Base-by-base conservation (phyloP, 768 basidiomycete species). In the Mycena venus region DNA sequence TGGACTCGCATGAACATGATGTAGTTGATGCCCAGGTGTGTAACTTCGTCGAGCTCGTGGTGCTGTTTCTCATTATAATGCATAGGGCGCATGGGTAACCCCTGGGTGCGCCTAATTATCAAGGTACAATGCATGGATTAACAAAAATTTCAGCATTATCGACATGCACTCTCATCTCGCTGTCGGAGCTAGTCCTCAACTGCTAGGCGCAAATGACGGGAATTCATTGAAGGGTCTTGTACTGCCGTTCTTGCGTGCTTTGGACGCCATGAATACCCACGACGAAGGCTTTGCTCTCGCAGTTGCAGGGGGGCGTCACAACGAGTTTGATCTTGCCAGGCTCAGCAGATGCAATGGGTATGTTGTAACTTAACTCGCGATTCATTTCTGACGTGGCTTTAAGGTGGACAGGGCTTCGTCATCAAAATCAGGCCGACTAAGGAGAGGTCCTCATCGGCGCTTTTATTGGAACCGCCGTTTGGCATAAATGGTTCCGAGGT, bases 391-490 rank as follows among this genome's bases (percentile, higher is more conserved):
- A 73, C 27, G 70, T 12, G 7, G 14, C 17, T 74, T 17, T 64
- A 72, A 88, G 94, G 94, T 61, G 95, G 95, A 12, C 95, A 96
- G 80, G 95, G 94, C 0, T 97, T 96, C 79, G 88, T 91, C 60
- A 91, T 97, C 78, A 97, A 97, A 82, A 83, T 94, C 21, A 88
- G 96, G 44, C 89, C 90, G 69, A 96, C 95, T 0, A 75, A 85
- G 23, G 94, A 95, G 75, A 89, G 92, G 36, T 92, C 94, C 0
- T 88, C 94, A 4, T 89, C 91, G 17, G 91, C 93, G 4, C 92
- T 95, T 91, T 83, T 95, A 7, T 84, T 97, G 27, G 96, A 97
- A 75, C 92, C 95, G 32, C 95, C 96, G 14, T 82, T 82, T 71
- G 75, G 81, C 58, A 65, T 89, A 81, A 90, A 92, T 77, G 83